A percentile compares a stretch with the other conserved stretches of the same genome.
These are phyloP conservation scores for Cercospora sojina DNA, from an alignment of 2,329 filamentous ascomycete genomes.

Conservation along the genomic window DNA sequence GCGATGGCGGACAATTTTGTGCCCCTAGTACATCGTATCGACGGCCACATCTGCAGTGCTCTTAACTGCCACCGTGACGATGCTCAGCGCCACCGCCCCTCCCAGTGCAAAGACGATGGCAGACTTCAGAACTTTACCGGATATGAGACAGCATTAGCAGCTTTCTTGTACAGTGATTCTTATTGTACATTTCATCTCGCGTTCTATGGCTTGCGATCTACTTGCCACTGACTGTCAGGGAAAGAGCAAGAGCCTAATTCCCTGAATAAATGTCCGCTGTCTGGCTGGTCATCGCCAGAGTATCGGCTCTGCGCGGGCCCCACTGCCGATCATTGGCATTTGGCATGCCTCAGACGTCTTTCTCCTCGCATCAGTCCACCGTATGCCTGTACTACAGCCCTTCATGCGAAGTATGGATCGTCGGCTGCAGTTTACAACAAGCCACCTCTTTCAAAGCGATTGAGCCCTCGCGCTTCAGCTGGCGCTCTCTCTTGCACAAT, in stretches of 20 bases:
- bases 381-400: neutral
- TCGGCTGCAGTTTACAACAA: neutral
- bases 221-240: neutral
- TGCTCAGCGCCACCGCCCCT: neutral
- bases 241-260: neutral
- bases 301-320: neutral
- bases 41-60: neutral
- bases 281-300: neutral
- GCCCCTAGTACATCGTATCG: neutral
- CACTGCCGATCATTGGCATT: neutral
- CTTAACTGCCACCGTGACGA: neutral
- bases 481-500: slow-evolving; percentile 52
- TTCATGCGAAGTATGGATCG: neutral
- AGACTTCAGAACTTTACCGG: neutral
- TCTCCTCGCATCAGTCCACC: neutral
- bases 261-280: neutral
- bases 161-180: neutral
- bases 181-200: neutral
- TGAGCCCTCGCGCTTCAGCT: slow-evolving; percentile 14
- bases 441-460: slow-evolving; percentile 8
- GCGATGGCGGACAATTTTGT: neutral
- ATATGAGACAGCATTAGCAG: neutral
- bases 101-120: neutral
- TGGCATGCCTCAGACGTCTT: neutral
- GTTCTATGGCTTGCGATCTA: neutral